Percentiles rank a stretch among this genome's conserved stretches.
phyloP scores from a whole-genome alignment of 2,329 filamentous ascomycete genomes.

The Pyricularia sp. region DNA sequence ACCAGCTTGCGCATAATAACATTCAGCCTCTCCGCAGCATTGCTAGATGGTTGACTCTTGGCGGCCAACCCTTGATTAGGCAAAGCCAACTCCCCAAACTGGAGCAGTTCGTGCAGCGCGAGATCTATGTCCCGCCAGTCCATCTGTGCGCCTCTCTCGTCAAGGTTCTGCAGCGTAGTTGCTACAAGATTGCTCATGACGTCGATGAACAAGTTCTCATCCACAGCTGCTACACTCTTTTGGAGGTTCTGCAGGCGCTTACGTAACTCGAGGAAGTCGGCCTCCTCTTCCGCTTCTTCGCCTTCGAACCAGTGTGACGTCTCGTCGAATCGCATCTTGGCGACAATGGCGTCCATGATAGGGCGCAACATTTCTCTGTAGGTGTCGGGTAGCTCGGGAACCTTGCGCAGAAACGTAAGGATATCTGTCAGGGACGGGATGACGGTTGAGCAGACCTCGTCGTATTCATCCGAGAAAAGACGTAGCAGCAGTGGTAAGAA shows the following conservation, averaged over 20 bases:
- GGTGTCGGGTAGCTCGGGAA: conserved; percentile 56
- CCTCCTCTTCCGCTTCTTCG: conserved; percentile 90
- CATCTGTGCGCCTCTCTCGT: conserved; percentile 58
- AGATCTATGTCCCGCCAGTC: conserved; percentile 94
- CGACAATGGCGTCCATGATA: conserved; percentile 81
- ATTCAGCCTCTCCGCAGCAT: conserved; percentile 68
- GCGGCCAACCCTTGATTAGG: conserved; percentile 74
- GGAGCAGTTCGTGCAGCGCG: conserved; percentile 85
- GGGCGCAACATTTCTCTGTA: conserved; percentile 76
- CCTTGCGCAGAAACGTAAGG: conserved; percentile 77
- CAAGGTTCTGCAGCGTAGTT: conserved; percentile 70
- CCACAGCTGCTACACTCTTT: conserved; percentile 80
- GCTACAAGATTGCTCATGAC: conserved; percentile 80
- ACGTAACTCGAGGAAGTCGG: conserved; percentile 89
- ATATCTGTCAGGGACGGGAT: conserved; percentile 89
- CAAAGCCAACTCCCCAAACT: conserved; percentile 90
- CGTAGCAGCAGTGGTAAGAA: conserved; percentile 81
- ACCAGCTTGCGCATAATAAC: conserved; percentile 96
- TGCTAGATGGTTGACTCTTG: conserved; percentile 69
- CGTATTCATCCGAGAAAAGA: conserved; percentile 96
- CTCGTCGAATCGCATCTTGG: conserved; percentile 96
- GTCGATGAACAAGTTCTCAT: conserved; percentile 79
- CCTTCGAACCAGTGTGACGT: conserved; percentile 88
- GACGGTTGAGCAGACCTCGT: conserved; percentile 92
- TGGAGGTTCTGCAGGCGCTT: conserved; percentile 83